Evolutionary conservation across 148 eudicot genomes (phyloP), one percentile per base, ranked within the genome.

Genomic region (Bassia scoparia): DNA sequence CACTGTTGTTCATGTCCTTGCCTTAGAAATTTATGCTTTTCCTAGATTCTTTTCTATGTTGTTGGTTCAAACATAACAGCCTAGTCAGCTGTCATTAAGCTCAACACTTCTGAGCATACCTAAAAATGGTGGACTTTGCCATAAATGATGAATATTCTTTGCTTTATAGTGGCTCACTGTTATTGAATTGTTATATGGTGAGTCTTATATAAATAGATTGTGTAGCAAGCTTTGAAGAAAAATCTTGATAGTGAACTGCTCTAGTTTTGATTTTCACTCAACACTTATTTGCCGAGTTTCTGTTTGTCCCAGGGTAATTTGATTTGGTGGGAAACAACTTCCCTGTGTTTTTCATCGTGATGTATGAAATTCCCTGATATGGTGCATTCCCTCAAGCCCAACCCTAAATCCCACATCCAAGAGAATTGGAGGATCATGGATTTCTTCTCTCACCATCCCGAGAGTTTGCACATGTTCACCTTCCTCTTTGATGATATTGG

Each of bases 301-400:
- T 29, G 21, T 61, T 60, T 68, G 73, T 72, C 72, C 73, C 85
- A 93, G 97, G 98, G 98, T 68, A 93, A 93, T 93, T 93, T 77
- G 98, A 93, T 77, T 68, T 93, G 79, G 98, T 93, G 61, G 98
- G 98, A 69, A 93, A 93, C 92, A 93, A 93, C 62, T 87, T 93
- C 85, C 98, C 98, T 3, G 95, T 90, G 73, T 93, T 93, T 70
- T 93, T 93, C 77, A 72, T 89, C 97, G 97, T 54, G 97, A 93
- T 75, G 92, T 43, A 89, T 93, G 89, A 85, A 91, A 67, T 93
- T 93, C 80, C 97, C 97, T 10, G 98, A 93, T 76, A 83, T 91
- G 92, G 87, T 93, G 65, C 98, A 91, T 70, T 87, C 98, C 31
- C 74, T 93, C 65, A 93, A 93, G 76, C 98, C 98, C 67, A 93